Evolutionary conservation across 352 stramenopile species (phyloP).

Genomic region (Pythium plurisporium): DNA sequence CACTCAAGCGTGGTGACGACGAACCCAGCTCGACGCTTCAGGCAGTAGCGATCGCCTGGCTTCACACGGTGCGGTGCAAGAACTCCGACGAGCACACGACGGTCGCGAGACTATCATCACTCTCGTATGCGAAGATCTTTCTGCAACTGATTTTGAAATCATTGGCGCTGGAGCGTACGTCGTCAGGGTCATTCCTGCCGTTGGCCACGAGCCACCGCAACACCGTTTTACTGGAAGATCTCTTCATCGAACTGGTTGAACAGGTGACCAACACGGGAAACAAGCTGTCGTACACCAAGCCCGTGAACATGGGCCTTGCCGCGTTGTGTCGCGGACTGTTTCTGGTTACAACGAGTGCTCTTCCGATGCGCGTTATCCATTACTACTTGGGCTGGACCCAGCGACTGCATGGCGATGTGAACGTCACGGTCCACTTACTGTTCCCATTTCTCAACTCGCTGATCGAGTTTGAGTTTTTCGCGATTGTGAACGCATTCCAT

Average conservation of each 20-base stretch:
- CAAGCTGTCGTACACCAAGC: constrained; percentile 51
- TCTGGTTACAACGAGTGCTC: constrained; percentile 38
- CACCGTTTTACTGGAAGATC: constrained; percentile 36
- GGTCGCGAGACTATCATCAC: constrained; percentile 35
- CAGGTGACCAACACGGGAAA: constrained; percentile 29
- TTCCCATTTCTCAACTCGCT: constrained; percentile 64
- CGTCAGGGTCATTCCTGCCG: neutral
- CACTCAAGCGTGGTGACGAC: neutral
- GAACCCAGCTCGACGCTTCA: neutral
- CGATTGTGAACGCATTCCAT: constrained; percentile 45
- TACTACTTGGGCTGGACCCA: constrained; percentile 44
- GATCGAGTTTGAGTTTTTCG: constrained; percentile 71
- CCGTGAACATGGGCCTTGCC: constrained; percentile 60
- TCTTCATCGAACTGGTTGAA: constrained; percentile 39
- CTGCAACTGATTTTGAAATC: constrained; percentile 67
- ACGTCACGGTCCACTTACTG: constrained; percentile 56
- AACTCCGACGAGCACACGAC: constrained; percentile 29
- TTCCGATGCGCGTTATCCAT: constrained; percentile 38
- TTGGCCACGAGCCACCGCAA: constrained; percentile 22
- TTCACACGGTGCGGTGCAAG: constrained; percentile 32
- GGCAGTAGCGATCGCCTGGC: constrained; percentile 41
- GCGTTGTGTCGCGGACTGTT: constrained; percentile 56
- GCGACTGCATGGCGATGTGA: constrained; percentile 33
- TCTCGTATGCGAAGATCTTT: constrained; percentile 48
- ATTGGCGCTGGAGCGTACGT: constrained; percentile 23